A percentile compares a stretch with the other conserved stretches of the same genome.
Conservation (phyloP, 2,329 filamentous ascomycete species). For the Alternaria consortialis region DNA sequence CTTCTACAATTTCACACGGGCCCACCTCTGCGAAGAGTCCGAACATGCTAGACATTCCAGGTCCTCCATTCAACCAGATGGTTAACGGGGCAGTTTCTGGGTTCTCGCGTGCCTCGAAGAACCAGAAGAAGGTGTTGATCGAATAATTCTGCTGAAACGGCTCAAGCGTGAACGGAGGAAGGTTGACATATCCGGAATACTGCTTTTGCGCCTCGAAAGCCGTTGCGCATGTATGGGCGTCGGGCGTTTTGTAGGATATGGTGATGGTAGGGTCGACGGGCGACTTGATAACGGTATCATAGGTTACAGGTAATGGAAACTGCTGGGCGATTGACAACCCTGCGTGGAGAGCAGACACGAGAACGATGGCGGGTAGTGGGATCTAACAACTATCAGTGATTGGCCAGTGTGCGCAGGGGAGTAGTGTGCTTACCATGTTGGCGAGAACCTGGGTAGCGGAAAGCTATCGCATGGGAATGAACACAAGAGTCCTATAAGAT, state of each 20-base stretch:
- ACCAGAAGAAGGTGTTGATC: slow-evolving; percentile 72
- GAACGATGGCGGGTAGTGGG: slow-evolving; percentile 21
- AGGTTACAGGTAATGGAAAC: slow-evolving; percentile 51
- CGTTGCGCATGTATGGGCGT: slow-evolving; percentile 69
- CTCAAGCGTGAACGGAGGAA: slow-evolving; percentile 62
- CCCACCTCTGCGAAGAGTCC: slow-evolving; percentile 71
- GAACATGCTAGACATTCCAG: slow-evolving; percentile 70
- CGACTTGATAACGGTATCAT: slow-evolving; percentile 65
- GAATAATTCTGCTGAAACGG: slow-evolving; percentile 63
- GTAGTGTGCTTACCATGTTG: slow-evolving; percentile 13
- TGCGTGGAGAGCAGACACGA: slow-evolving; percentile 21
- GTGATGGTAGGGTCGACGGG: slow-evolving; percentile 70
- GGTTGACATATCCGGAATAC: slow-evolving; percentile 71
- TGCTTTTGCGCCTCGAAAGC: slow-evolving; percentile 72
- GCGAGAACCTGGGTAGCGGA: slow-evolving; percentile 5
- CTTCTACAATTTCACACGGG: slow-evolving; percentile 54
- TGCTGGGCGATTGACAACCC: slow-evolving; percentile 50
- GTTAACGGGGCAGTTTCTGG: slow-evolving; percentile 63
- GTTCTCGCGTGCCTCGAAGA: slow-evolving; percentile 66
- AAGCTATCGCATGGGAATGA: slow-evolving; percentile 25
- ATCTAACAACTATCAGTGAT: slow-evolving; percentile 4
- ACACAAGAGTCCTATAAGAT: slow-evolving; percentile 14
- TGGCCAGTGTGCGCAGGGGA: not conserved
- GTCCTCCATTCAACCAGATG: slow-evolving; percentile 72
- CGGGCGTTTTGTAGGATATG: slow-evolving; percentile 72